Conservation (phyloP, 257 asterid genomes). For the Nicotiana tomentosiformis region DNA sequence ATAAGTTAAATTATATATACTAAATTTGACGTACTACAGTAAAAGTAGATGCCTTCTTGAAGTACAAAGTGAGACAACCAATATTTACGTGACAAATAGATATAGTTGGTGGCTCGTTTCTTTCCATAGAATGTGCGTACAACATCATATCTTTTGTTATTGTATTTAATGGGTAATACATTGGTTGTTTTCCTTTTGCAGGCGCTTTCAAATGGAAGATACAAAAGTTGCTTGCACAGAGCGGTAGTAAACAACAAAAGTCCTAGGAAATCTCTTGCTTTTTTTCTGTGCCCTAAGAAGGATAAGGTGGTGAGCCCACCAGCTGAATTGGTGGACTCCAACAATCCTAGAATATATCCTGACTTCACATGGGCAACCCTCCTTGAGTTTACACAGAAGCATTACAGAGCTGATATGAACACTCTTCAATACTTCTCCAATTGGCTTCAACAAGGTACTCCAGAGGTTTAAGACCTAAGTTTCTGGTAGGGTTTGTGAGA, state of each 20-base stretch:
- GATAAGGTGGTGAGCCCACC: slow-evolving; percentile 17
- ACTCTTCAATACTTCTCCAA: neutral
- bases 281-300: slow-evolving; percentile 10
- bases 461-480: neutral
- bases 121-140: neutral
- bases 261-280: slow-evolving; percentile 12
- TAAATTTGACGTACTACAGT: no score
- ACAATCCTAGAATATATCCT: slow-evolving; percentile 11
- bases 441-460: neutral
- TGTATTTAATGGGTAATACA: no score
- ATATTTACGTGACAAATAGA: neutral
- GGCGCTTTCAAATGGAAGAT: slow-evolving; percentile 15
- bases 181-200: neutral
- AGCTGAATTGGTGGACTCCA: slow-evolving; percentile 3
- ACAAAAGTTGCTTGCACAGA: slow-evolving; percentile 19
- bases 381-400: slow-evolving; percentile 10
- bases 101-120: neutral
- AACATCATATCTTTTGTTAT: neutral
- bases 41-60: neutral
- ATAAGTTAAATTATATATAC: no score
- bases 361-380: slow-evolving; percentile 13
- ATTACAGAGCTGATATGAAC: neutral
- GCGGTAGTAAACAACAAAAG: slow-evolving; percentile 13
- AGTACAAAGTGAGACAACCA: neutral
- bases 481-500: neutral